phyloP scores from a whole-genome alignment of 768 basidiomycete species.

The Leucocoprinus leucothites region DNA sequence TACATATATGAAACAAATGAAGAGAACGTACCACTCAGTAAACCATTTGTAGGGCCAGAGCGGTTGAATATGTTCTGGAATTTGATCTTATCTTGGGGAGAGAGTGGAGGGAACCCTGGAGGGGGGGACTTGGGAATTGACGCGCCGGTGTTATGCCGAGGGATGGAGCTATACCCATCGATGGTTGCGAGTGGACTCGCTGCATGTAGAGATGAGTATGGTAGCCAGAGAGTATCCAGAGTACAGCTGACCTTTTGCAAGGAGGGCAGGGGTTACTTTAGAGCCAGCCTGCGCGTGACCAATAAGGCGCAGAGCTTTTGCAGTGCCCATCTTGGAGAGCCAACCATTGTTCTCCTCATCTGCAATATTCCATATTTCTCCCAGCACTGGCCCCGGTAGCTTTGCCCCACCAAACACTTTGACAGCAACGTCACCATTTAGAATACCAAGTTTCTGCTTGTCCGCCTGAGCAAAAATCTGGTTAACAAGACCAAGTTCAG shows the following conservation, averaged over 20 bases:
- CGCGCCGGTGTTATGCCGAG: conserved; percentile 58
- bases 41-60: conserved; percentile 68
- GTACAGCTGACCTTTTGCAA: conserved; percentile 63
- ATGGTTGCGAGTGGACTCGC: conserved; percentile 85
- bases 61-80: conserved; percentile 77
- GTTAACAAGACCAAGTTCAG: conserved; percentile 59
- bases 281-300: conserved; percentile 91
- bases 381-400: conserved; percentile 72
- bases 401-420: conserved; percentile 82
- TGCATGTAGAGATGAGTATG: conserved; percentile 30
- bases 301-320: conserved; percentile 86
- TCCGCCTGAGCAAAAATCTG: conserved; percentile 75
- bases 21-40: conserved; percentile 65
- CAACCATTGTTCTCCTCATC: conserved; percentile 95
- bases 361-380: conserved; percentile 91
- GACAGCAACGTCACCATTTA: conserved; percentile 91
- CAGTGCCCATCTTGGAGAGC: conserved; percentile 84
- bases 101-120: conserved; percentile 62
- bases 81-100: conserved; percentile 79
- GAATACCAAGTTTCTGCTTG: conserved; percentile 73
- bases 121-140: conserved; percentile 64
- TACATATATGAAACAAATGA: neutral
- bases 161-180: conserved; percentile 58
- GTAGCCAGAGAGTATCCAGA: conserved; percentile 3
- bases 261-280: conserved; percentile 55